Conservation (phyloP, 1,284 basidiomycete genomes). For the Cutaneotrichosporon spelunceum region DNA sequence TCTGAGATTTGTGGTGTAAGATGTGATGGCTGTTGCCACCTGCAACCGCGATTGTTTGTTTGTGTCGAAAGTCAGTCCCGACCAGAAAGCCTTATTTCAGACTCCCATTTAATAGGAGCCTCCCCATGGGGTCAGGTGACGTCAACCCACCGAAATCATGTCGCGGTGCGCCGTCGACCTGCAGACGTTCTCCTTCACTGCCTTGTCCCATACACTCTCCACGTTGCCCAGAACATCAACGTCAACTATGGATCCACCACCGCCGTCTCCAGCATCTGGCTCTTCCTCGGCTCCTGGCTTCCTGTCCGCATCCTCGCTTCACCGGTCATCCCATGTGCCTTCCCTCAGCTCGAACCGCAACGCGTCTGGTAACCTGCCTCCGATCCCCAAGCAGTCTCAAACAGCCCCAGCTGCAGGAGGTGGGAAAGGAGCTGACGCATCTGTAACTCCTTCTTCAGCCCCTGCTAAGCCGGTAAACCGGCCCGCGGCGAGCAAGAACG, state of each 20-base stretch:
- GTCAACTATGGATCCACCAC: conserved; percentile 21
- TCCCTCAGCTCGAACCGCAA: conserved; percentile 25
- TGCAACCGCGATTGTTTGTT: not conserved
- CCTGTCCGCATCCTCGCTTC: conserved; percentile 27
- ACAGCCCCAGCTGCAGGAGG: not conserved
- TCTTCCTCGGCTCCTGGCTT: conserved; percentile 12
- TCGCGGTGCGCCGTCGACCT: not conserved
- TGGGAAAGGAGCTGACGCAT: not conserved
- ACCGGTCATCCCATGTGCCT: conserved; percentile 20
- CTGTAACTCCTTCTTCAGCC: not conserved
- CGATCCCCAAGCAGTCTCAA: conserved; percentile 9
- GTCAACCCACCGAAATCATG: conserved; percentile 9
- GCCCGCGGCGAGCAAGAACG: conserved; percentile 43
- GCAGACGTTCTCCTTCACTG: too few species aligned
- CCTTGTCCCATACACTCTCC: too few species aligned
- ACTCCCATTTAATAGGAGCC: not conserved
- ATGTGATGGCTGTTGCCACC: not conserved
- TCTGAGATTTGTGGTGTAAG: not conserved
- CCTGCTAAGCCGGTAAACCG: conserved; percentile 33
- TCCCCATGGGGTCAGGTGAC: conserved; percentile 11
- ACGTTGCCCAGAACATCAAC: not conserved
- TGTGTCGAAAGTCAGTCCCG: not conserved
- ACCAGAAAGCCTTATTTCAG: not conserved
- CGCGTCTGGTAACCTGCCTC: conserved; percentile 25
- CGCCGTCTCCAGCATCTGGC: not conserved